phyloP scores from a whole-genome alignment of 2,329 filamentous ascomycete species.

The Aspergillus sp. region DNA sequence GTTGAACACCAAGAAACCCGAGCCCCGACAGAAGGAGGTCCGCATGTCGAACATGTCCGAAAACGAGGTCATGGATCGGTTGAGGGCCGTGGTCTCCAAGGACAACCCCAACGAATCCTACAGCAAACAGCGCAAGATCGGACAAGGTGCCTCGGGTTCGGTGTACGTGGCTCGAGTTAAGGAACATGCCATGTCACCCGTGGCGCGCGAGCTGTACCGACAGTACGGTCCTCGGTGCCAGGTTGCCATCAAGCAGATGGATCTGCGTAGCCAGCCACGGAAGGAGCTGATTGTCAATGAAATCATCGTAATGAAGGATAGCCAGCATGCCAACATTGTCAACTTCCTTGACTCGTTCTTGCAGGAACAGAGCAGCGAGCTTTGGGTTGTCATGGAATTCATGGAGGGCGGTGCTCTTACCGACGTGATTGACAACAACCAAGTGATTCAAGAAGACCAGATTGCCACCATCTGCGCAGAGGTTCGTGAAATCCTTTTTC shows the following conservation, averaged over 20 bases:
- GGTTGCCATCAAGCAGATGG: conserved; percentile 99
- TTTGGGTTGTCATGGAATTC: conserved; percentile 99
- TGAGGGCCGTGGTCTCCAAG: conserved; percentile 90
- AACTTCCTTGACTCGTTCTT: conserved; percentile 97
- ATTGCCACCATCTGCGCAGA: conserved; percentile 96
- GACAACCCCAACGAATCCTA: conserved; percentile 92
- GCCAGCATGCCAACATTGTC: conserved; percentile 95
- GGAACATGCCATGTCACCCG: conserved; percentile 70
- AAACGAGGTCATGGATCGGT: conserved; percentile 89
- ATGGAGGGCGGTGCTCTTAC: conserved; percentile 98
- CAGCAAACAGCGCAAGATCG: conserved; percentile 99
- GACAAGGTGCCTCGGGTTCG: conserved; percentile 93
- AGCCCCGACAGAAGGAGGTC: conserved; percentile 78
- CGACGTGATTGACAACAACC: conserved; percentile 97
- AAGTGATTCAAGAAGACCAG: conserved; percentile 87
- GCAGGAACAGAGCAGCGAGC: conserved; percentile 83
- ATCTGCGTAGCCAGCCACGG: conserved; percentile 88
- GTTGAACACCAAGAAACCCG: conserved; percentile 63
- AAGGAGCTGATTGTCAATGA: conserved; percentile 99
- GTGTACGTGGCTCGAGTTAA: conserved; percentile 97
- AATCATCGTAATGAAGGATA: conserved; percentile 99
- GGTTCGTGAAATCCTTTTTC: conserved; percentile 47
- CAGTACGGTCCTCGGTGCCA: conserved; percentile 74
- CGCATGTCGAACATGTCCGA: conserved; percentile 99
- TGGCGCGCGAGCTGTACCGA: conserved; percentile 69